Base-by-base conservation (phyloP, 2,329 filamentous ascomycete species). In the Fusarium stilboides region DNA sequence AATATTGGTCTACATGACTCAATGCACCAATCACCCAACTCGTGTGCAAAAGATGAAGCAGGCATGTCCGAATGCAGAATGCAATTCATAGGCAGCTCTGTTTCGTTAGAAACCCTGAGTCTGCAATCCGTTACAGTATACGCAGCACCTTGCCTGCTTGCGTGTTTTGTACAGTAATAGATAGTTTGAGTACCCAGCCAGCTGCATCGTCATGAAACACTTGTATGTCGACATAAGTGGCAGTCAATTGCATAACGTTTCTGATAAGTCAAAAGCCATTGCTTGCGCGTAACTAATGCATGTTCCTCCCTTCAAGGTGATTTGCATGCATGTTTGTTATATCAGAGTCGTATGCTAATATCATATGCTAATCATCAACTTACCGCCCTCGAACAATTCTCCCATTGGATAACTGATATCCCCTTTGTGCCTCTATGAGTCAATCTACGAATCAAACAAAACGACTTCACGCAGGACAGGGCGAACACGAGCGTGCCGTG, bases 1-100 rank as follows among this genome's bases (percentile, higher is more conserved):
- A 42, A 58, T 53, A 45, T 61, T 58, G 33, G 55, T 43, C 37
- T 69, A 49, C 65, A 68, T 68, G 65, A 64, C 64, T 69, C 65
- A 59, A 53, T 45, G 45, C 36, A 52, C 46, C 54, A 52, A 49
- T 60, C 43, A 50, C 43, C 31, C 40, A 61, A 42, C 34, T 46
- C 42, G 59, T 69, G 61, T 42, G 49, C 22, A 28, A 47, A 46
- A 33, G 51, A n/a, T 36, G 15, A 34, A 59, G 31, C 53, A 65
- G 39, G n/a, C 65, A 54, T 37, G 36, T 28, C 42, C 34, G 52
- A 34, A 57, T 47, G 12, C 22, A 54, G 64, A 47, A 36, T 52
- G 43, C 15, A 59, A 53, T 33, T 52, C 50, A 46, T 52, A 37
- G 44, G 55, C 49, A 56, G 49, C 13, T 9, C 22, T 37, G 22